A percentile compares a stretch with the other conserved stretches of the same genome.
Evolutionary conservation across 371 early-diverging fungal genomes (phyloP).

Genomic region (Dichotomocladium elegans): DNA sequence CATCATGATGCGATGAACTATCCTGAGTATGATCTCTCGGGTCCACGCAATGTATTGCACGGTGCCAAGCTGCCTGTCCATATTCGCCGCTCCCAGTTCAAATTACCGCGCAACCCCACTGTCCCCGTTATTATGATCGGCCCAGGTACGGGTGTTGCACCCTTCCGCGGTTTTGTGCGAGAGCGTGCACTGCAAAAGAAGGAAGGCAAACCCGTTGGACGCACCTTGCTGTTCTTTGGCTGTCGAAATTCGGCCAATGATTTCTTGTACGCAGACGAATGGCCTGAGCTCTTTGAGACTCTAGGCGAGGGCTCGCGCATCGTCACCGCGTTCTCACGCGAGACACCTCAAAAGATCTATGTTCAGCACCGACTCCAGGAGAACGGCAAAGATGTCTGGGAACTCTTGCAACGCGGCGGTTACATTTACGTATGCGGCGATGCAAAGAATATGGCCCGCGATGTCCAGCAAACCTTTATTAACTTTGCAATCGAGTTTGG

Average conservation of each 20-base stretch:
- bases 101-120: slow-evolving; percentile 73
- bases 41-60: slow-evolving; percentile 48
- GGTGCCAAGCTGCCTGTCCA: slow-evolving; percentile 68
- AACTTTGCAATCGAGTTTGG: slow-evolving; percentile 70
- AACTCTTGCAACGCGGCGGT: slow-evolving; percentile 70
- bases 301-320: slow-evolving; percentile 59
- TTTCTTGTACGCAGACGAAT: slow-evolving; percentile 87
- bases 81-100: slow-evolving; percentile 86
- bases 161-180: slow-evolving; percentile 93
- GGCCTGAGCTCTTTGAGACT: slow-evolving; percentile 57
- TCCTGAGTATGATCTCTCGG: slow-evolving; percentile 47
- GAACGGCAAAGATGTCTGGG: slow-evolving; percentile 65
- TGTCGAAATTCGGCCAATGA: slow-evolving; percentile 84
- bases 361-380: slow-evolving; percentile 81
- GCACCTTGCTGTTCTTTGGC: slow-evolving; percentile 90
- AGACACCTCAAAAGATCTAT: slow-evolving; percentile 75
- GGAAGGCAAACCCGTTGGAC: slow-evolving; percentile 64
- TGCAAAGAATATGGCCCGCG: slow-evolving; percentile 94
- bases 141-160: slow-evolving; percentile 98
- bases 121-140: slow-evolving; percentile 95
- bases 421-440: slow-evolving; percentile 94
- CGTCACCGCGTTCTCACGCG: slow-evolving; percentile 88
- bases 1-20: slow-evolving; percentile 26
- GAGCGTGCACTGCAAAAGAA: slow-evolving; percentile 73
- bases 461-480: slow-evolving; percentile 73